phyloP scores from a whole-genome alignment of 768 basidiomycete species.

The Tricholoma hemisulphureum region DNA sequence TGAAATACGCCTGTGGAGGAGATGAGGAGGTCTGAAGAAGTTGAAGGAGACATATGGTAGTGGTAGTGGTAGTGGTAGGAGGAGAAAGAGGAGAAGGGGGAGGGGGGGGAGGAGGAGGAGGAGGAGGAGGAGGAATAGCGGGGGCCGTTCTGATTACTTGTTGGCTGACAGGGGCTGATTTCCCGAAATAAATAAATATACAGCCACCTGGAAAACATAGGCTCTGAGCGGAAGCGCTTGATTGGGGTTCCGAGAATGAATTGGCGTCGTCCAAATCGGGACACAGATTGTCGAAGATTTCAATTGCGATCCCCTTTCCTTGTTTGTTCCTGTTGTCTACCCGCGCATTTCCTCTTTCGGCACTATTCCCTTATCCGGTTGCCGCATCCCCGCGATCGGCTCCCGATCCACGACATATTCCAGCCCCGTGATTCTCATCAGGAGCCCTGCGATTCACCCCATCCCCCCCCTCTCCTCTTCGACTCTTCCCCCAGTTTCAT shows the following conservation, averaged over 20 bases:
- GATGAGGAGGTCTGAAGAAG: constrained; percentile 32
- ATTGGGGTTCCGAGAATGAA: no score
- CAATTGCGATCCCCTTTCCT: no score
- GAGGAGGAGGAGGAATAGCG: neutral
- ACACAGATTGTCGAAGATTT: no score
- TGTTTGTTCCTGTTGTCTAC: no score
- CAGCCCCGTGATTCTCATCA: neutral
- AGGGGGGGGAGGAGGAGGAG: neutral
- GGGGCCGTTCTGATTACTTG: neutral
- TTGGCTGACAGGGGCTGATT: constrained; percentile 13
- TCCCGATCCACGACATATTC: neutral
- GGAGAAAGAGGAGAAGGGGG: neutral
- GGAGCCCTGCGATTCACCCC: neutral
- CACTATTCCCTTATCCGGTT: neutral
- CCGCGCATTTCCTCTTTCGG: neutral
- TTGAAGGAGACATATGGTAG: constrained; percentile 3
- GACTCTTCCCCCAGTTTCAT: no score
- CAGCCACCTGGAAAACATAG: no score
- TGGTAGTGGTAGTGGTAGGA: neutral
- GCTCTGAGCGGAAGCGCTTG: no score
- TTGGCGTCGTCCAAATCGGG: no score
- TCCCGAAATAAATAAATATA: constrained; percentile 4
- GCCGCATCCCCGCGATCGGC: neutral
- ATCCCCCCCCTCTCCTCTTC: neutral
- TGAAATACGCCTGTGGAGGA: constrained; percentile 56